phyloP scores from a whole-genome alignment of 2,329 filamentous ascomycete species.

The Cercospora beticola region DNA sequence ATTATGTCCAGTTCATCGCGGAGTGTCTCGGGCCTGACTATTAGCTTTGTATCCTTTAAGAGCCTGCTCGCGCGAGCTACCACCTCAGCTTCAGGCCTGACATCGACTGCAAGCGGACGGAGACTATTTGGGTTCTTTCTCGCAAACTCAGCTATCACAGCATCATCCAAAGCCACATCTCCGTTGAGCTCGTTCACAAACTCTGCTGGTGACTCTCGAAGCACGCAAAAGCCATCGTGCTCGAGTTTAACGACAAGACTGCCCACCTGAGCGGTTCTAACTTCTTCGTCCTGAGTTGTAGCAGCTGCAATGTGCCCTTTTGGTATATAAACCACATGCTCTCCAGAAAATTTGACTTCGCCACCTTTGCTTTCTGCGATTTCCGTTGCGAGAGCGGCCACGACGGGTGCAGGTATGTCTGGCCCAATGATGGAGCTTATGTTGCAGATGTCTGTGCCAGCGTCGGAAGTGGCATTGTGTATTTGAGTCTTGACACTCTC shows the following conservation, averaged over 20 bases:
- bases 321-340: constrained; percentile 24
- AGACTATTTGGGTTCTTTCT: constrained; percentile 5
- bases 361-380: constrained; percentile 12
- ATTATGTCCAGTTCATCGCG: constrained; percentile 14
- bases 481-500: constrained; percentile 20
- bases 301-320: constrained; percentile 12
- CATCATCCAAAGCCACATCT: constrained; percentile 8
- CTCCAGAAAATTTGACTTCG: constrained; percentile 21
- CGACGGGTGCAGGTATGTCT: constrained; percentile 19
- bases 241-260: constrained; percentile 14
- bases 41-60: constrained; percentile 4
- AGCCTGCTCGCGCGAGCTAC: background rate
- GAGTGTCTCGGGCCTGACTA: constrained; percentile 6
- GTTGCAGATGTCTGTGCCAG: constrained; percentile 19
- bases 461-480: constrained; percentile 13
- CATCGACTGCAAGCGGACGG: constrained; percentile 4
- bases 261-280: background rate
- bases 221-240: constrained; percentile 11
- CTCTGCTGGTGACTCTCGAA: constrained; percentile 9
- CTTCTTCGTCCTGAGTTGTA: constrained; percentile 2
- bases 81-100: constrained; percentile 1
- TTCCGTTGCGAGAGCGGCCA: constrained; percentile 22
- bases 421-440: constrained; percentile 16
- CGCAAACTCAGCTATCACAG: constrained; percentile 14
- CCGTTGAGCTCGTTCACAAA: constrained; percentile 1